Evolutionary conservation across 2,329 filamentous ascomycete genomes (phyloP), one percentile per base, ranked within the genome.

Genomic region (Ophiostoma australiae): DNA sequence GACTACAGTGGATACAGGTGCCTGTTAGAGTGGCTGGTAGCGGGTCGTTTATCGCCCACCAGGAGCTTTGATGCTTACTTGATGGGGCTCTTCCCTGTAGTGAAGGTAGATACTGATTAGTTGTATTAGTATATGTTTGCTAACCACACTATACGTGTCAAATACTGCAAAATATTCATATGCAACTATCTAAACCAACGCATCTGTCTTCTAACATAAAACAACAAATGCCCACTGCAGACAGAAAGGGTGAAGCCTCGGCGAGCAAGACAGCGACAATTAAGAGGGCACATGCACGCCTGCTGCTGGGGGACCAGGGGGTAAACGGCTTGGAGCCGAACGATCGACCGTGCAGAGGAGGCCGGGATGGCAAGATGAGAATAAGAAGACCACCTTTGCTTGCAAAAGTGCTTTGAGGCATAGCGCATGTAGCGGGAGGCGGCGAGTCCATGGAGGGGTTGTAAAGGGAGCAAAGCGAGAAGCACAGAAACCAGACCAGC

Each of bases 141-240:
- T 48, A 48, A 20, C 4, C 1, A 48, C 44, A 44, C 41, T 20
- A 17, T 20, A 44, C 3, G 27, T 20, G 1, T 5, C 17, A 5
- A 44, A 44, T 7, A 7, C 41, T 44, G 41, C 41, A 44, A 44
- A 44, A 44, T 39, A 39, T 39, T 39, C 37, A 15, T 39, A 66
- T 23, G 35, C 35, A 66, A 41, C 63, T 41, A 41, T 66, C 63
- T 66, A 66, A 27, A 39, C 23, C 33, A 66, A 39, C 33, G 15
- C n/a, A 35, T n/a, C 63, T 20, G 33, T 65, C 33, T 20, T 37
- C 20, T 39, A 41, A 13, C 5, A n/a, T 20, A 65, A 65, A 11
- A 41, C 39, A 13, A 17, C 11, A 15, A 35, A 37, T 37, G 61
- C 61, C 6, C 17, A 17, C 4, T 17, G 20, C 33, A 11, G 7